Evolutionary conservation across 2,329 filamentous ascomycete species (phyloP), one percentile per base, ranked within the genome.

Genomic region (Ophiostoma perfectum): DNA sequence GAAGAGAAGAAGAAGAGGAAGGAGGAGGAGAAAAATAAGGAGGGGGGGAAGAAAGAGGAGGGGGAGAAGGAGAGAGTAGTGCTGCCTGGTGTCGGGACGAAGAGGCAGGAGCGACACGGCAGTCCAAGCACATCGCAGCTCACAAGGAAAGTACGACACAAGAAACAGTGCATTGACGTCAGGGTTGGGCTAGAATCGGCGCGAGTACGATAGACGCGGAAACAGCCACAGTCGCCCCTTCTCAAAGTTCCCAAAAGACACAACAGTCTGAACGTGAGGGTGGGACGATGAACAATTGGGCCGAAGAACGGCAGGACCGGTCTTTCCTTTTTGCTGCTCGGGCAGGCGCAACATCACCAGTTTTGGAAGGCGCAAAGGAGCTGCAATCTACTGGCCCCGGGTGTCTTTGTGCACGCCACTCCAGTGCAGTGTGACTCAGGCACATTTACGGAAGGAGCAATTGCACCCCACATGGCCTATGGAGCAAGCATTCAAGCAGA

Each of bases 391-490:
- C 8, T 12, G 11, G 45, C 12, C 1, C 16, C 45, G 45, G 14
- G 45, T 47, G 45, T 14, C 12, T 14, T 14, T 5, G 16, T 47
- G 12, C 45, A 47, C 45, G 45, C 12, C 12, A 52, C 47, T n/a
- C n/a, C n/a, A 55, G 27, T 36, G 52, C 49, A 27, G 49, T 52
- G 14, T 45, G 42, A 47, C 45, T 47, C 45, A 16, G 12, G 16
- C 49, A 52, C 49, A 18, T 52, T 52, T 52, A 52, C 49, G 49
- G n/a, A 16, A 52, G 49, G 49, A 18, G n/a, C 49, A 52, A 52
- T n/a, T 52, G 45, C 42, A 44, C 42, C 42, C 42, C 7, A 44
- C 42, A 44, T 12, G 6, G 49, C 49, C 12, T 27, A 27, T 27
- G 27, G 27, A 27, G n/a, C n/a, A n/a, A n/a, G n/a, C n/a, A n/a